These are phyloP conservation scores for Thermothelomyces thermophilus DNA, from an alignment of 2,329 filamentous ascomycete genomes.

Conservation along the genomic window DNA sequence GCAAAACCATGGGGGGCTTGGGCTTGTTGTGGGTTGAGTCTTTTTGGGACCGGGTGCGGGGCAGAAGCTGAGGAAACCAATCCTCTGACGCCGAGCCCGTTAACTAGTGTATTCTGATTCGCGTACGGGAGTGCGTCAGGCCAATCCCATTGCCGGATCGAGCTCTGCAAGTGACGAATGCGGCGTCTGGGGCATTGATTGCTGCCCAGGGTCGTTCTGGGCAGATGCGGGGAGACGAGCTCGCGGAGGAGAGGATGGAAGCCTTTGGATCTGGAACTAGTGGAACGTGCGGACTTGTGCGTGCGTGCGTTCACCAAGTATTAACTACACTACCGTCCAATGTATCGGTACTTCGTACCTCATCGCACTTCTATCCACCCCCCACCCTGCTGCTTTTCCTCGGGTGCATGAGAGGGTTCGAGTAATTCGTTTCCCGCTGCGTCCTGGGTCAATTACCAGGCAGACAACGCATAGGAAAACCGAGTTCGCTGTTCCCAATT, in stretches of 20 bases:
- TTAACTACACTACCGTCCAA: neutral
- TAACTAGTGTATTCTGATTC: too few species aligned
- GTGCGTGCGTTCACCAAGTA: too few species aligned
- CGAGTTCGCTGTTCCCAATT: too few species aligned
- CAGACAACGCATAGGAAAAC: too few species aligned
- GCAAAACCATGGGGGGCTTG: neutral
- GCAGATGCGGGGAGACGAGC: neutral
- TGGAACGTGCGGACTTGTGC: neutral
- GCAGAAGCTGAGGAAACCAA: too few species aligned
- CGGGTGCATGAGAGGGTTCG: neutral
- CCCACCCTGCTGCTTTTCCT: too few species aligned
- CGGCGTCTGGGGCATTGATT: conserved; percentile 9
- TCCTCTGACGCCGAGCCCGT: too few species aligned
- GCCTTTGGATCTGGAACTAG: neutral
- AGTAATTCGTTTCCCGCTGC: neutral
- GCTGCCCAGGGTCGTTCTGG: neutral
- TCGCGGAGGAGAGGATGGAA: neutral
- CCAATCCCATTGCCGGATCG: conserved; percentile 11
- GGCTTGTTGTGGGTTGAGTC: too few species aligned
- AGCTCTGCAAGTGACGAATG: conserved; percentile 14
- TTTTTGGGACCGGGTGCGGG: too few species aligned
- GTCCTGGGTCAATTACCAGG: too few species aligned
- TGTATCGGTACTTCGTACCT: neutral
- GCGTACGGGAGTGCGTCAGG: too few species aligned
- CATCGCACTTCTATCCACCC: too few species aligned